Conservation (phyloP, 1,284 basidiomycete species). For the Ganoderma lingzhi region DNA sequence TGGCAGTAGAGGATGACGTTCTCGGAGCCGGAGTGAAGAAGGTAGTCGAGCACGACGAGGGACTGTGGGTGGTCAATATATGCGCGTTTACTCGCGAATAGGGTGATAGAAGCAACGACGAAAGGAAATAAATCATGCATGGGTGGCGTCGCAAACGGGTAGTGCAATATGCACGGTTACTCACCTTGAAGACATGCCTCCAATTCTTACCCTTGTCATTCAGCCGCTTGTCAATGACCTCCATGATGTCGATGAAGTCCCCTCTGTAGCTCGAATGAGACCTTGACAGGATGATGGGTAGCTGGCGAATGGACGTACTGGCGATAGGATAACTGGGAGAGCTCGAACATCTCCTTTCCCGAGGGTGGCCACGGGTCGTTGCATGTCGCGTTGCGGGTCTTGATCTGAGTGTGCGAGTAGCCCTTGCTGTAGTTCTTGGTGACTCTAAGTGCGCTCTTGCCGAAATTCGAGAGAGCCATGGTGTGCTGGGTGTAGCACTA, state of each 20-base stretch:
- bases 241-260: conserved; percentile 99
- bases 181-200: conserved; percentile 98
- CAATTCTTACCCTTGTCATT: conserved; percentile 99
- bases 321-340: conserved; percentile 95
- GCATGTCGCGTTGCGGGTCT: conserved; percentile 95
- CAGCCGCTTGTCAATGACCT: conserved; percentile 97
- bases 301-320: conserved; percentile 65
- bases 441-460: conserved; percentile 79
- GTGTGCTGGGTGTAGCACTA: background rate
- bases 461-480: conserved; percentile 46
- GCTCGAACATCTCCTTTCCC: conserved; percentile 97
- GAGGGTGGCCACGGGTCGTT: conserved; percentile 98
- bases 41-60: conserved; percentile 93
- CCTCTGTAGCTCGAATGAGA: conserved; percentile 56
- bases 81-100: conserved; percentile 1
- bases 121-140: too few species aligned
- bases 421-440: conserved; percentile 94
- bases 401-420: conserved; percentile 91
- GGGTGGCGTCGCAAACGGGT: background rate
- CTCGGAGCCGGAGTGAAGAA: conserved; percentile 94
- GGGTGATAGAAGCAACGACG: background rate
- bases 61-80: conserved; percentile 59
- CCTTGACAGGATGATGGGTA: background rate
- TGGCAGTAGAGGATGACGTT: conserved; percentile 97
- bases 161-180: conserved; percentile 17